Evolutionary conservation across 495 filamentous ascomycete genomes (phyloP).

Genomic region (Neurospora intermedia): DNA sequence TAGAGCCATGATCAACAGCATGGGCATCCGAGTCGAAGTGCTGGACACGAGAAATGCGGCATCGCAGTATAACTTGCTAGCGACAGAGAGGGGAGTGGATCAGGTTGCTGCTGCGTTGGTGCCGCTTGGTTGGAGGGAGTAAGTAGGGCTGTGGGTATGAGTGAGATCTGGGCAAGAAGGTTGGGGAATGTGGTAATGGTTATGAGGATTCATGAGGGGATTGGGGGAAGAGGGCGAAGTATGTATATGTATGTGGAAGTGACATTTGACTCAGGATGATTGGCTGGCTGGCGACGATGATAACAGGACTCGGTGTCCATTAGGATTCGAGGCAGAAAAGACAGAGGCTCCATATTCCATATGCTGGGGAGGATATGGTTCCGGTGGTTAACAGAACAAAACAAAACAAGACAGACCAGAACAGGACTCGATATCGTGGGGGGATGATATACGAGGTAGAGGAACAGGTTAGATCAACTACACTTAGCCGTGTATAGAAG

Average conservation of each 20-base stretch:
- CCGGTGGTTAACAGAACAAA: not conserved
- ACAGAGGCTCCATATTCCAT: not conserved
- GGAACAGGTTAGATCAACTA: not conserved
- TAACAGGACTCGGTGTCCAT: not conserved
- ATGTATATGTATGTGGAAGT: too few relatives aligned
- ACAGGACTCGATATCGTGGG: not conserved
- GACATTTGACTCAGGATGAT: too few relatives aligned
- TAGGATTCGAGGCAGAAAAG: not conserved
- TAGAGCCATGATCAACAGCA: conserved; percentile 53
- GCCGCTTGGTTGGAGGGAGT: conserved; percentile 71
- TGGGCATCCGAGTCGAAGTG: conserved; percentile 82
- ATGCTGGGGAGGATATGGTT: not conserved
- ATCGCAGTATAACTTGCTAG: conserved; percentile 78
- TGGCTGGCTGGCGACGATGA: too few relatives aligned
- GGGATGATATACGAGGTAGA: not conserved
- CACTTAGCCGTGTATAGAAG: not conserved
- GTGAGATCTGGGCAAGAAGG: too few relatives aligned
- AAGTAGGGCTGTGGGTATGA: conserved; percentile 4
- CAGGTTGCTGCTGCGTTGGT: conserved; percentile 84
- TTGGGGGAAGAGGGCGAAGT: too few relatives aligned
- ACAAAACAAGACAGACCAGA: not conserved
- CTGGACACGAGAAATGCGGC: conserved; percentile 91
- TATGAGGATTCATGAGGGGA: too few relatives aligned
- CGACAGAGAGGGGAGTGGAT: conserved; percentile 67
- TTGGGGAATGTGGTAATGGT: too few relatives aligned